Base-by-base conservation (phyloP, 2,329 filamentous ascomycete genomes). In the Drechslerella stenobrocha region DNA sequence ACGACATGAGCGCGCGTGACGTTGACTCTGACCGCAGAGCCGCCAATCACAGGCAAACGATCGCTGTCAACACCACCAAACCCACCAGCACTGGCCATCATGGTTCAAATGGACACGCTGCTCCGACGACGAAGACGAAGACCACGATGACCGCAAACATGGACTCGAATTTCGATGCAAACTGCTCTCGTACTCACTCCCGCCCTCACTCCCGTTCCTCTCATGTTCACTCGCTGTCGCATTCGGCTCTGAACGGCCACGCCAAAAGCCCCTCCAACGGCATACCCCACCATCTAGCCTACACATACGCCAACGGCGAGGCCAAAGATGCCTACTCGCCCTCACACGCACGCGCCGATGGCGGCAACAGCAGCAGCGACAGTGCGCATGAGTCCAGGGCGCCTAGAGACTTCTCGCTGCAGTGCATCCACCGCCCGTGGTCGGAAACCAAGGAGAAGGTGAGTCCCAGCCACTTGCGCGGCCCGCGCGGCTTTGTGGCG, bases 381-480 rank as follows among this genome's bases (percentile, higher is more conserved):
- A 53, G 52, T 24, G 23, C 20, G 24, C 22, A 45, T n/a, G 42
- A 59, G 46, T 34, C 56, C 20, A 55, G 37, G 23, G 42, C 35
- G 13, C 63, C 55, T 7, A 42, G 63, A 35, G 63, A 67, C 35
- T 67, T 67, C 30, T 67, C 63, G 26, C 37, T 67, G 11, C 51
- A 47, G 11, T 48, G 55, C 20, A 67, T 67, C 20, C 56, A 67
- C 35, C 35, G 53, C 8, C 63, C 63, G 15, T 67, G 63, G 63
- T 67, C 72, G 52, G 76, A 72, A 4, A 50, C 60, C 24, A 76
- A 76, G 32, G 76, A 73, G 2, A 76, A 73, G 45, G 78, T 71
- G 66, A 77, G 75, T 2, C 79, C 80, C 58, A 75, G 75, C 53
- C 78, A 5, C 15, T 18, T 26, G 4, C 30, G 7, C 26, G 30